Evolutionary conservation across 805 yeast genomes (phyloP), one percentile per base, ranked within the genome.

Genomic region (Clavispora carvajalis): DNA sequence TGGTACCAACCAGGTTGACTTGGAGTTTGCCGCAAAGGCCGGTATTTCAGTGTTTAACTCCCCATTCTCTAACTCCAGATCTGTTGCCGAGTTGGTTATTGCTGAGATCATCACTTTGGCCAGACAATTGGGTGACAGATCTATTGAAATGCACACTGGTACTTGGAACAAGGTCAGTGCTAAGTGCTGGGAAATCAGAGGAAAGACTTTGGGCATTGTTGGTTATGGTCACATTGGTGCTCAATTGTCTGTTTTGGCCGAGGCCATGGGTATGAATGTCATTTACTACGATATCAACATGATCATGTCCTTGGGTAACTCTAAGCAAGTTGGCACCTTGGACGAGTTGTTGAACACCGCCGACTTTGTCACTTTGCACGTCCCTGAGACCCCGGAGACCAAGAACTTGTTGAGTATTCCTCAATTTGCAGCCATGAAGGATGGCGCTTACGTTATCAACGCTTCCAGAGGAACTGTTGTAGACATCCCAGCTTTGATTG

Each of bases 201-300:
- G 99, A 53, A 93, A 93, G 69, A 91, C 99, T 36, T 75, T 93
- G 55, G 99, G 99, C 47, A 93, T 93, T 58, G 76, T 93, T 29
- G 99, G 99, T 54, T 93, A 93, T 59, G 99, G 99, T 56, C 99
- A 93, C 67, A 93, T 93, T 70, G 99, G 99, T 55, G 72, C 98
- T 37, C 99, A 93, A 71, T 80, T 93, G 62, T 85, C 96, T 7
- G 99, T 93, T 9, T 72, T 93, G 55, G 98, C 99, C 37, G 99
- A 93, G 74, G 79, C 97, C 34, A 80, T 93, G 81, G 99, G 99
- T 69, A 83, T 93, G 96, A 85, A 85, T 53, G 97, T 93, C 39
- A 70, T 91, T 47, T 93, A 91, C 74, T 88, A 89, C 65, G 99
- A 93, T 65, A 85, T 87, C 30, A 60, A 77, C 40, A 89, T 90